Percentiles rank a stretch among this genome's conserved stretches.
Conservation (phyloP, 257 asterid genomes). For the Primulina eburnea region DNA sequence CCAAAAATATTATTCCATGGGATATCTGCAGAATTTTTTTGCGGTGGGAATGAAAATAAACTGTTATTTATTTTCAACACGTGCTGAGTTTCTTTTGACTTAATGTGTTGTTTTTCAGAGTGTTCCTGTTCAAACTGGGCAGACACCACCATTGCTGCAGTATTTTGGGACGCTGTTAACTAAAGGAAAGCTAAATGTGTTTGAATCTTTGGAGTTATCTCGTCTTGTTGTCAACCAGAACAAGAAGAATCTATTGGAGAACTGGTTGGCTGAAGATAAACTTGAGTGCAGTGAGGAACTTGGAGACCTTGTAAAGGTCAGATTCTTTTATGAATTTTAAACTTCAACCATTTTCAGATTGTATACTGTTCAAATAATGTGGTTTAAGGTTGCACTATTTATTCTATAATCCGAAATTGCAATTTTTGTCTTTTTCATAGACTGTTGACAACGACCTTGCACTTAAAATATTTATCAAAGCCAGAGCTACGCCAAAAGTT, state of each 20-base stretch:
- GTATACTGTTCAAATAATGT: background rate
- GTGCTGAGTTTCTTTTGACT: too few relatives aligned
- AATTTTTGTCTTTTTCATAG: slow-evolving; percentile 35
- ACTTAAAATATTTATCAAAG: slow-evolving; percentile 83
- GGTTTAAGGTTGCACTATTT: too few relatives aligned
- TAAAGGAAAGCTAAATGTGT: slow-evolving; percentile 82
- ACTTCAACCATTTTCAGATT: background rate
- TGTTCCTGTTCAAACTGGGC: slow-evolving; percentile 97
- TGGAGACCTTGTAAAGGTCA: slow-evolving; percentile 94
- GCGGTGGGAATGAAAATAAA: too few relatives aligned
- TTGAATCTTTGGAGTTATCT: slow-evolving; percentile 87
- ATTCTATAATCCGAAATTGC: slow-evolving; percentile 12
- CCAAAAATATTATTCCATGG: too few relatives aligned
- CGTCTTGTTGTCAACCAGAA: slow-evolving; percentile 95
- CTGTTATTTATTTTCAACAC: too few relatives aligned
- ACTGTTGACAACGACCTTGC: slow-evolving; percentile 98
- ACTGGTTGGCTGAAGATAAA: slow-evolving; percentile 96
- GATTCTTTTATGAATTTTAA: slow-evolving; percentile 2
- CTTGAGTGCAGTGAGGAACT: slow-evolving; percentile 96
- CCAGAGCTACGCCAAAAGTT: slow-evolving; percentile 95
- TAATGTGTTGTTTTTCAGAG: slow-evolving; percentile 46
- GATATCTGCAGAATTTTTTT: too few relatives aligned
- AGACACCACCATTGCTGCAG: slow-evolving; percentile 94
- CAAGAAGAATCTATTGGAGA: slow-evolving; percentile 87
- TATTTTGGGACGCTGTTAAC: slow-evolving; percentile 87